A percentile compares a stretch with the other conserved stretches of the same genome.
Evolutionary conservation across 2,329 filamentous ascomycete genomes (phyloP).

Genomic region (Lasiodiplodia theobromae): DNA sequence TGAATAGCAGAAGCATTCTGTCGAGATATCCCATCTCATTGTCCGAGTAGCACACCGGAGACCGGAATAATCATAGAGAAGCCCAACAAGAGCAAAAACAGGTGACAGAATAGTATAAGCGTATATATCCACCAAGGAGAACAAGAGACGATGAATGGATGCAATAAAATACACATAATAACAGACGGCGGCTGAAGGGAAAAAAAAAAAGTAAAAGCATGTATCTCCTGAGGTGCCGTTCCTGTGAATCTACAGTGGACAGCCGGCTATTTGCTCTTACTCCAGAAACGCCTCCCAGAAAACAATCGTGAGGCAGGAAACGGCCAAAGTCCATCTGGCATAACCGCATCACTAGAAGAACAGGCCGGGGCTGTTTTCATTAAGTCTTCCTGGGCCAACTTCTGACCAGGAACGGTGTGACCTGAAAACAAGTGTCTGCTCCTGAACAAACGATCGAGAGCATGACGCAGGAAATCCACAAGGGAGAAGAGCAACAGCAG

Average conservation of each 20-base stretch:
- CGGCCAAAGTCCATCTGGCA: neutral
- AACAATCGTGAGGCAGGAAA: neutral
- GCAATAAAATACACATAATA: neutral
- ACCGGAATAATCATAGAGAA: neutral
- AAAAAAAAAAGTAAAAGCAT: neutral
- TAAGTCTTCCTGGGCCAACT: neutral
- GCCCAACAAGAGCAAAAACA: neutral
- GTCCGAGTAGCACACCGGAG: too few relatives aligned
- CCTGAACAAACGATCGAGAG: neutral
- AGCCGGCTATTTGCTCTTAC: neutral
- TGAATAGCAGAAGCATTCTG: too few relatives aligned
- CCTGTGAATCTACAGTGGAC: neutral
- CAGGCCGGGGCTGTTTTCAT: neutral
- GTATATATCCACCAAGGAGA: constrained; percentile 1
- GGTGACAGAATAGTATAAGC: neutral
- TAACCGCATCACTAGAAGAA: neutral
- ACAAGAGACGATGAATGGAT: neutral
- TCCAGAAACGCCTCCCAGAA: neutral
- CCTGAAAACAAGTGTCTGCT: neutral
- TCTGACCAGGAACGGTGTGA: neutral
- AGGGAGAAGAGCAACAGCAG: constrained; percentile 8
- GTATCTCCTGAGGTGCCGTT: neutral
- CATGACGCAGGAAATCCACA: neutral
- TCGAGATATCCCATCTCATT: too few relatives aligned
- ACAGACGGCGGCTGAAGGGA: neutral